Base-by-base conservation (phyloP, 495 filamentous ascomycete species). In the Tirmania nivea region DNA sequence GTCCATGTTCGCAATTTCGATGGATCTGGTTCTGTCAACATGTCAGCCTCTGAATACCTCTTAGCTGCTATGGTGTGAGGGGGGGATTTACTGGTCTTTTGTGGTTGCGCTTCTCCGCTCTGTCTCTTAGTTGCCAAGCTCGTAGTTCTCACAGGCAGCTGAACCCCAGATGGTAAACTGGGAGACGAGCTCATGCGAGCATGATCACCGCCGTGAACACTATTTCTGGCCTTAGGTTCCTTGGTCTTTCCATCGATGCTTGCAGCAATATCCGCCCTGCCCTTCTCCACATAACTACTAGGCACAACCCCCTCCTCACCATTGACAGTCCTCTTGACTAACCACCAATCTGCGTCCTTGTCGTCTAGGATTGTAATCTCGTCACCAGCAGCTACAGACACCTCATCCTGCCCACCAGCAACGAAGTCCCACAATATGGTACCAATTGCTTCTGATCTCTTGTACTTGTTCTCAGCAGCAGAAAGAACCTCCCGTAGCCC, bases 271-370 rank as follows among this genome's bases (percentile, higher is more conserved):
- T 54, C 56, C 35, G 50, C 57, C 48, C 62, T 58, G 34, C 62
- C 62, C 31, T 56, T 70, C 65, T 99, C 90, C 51, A 96, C 80
- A 66, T 95, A 99, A 67, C 83, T 92, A 69, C 86, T 87, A 5
- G 90, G 90, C n/a, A 99, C 88, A 10, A 96, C 90, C n/a, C 90
- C 92, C 65, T 93, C 84, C 62, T 84, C 85, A 49, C 84, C 84
- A 65, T 88, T 95, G 70, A 86, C 87, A 50, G 93, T 57, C 34
- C 87, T 77, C 49, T 83, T 78, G 10, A 99, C 87, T 73, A 87
- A 83, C 89, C 92, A 96, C 90, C 90, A 99, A 64, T 99, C 90
- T 48, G 94, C 87, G 52, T 87, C 94, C 54, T 71, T 77, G 64
- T 93, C 87, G 62, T 99, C 89, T 39, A 95, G 61, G 52, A 99